Base-by-base conservation (phyloP, 2,329 filamentous ascomycete genomes). In the Fusarium camptoceras region DNA sequence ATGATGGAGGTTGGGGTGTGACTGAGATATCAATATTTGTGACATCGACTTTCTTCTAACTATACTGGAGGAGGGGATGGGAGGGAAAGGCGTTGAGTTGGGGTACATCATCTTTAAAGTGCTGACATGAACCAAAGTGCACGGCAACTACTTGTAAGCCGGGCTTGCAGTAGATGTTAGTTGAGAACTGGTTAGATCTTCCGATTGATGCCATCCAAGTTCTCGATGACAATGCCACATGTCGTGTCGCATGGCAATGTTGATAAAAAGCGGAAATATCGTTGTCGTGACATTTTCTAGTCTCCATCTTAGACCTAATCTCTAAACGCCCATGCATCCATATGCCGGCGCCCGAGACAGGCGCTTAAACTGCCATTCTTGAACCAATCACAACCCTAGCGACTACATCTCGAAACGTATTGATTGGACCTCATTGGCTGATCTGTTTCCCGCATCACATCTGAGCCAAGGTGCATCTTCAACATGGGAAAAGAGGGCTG, bases 311-410 rank as follows among this genome's bases (percentile, higher is more conserved):
- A n/a, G n/a, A n/a, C n/a, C 37, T 41, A 59, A 55, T 56, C 53
- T 58, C 49, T 70, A 61, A 31, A 72, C 69, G 69, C 69, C 44
- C 34, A 64, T 63, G 55, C 65, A 57, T 37, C 24, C 39, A 55
- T 71, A 66, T 70, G 69, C 66, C 70, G 58, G 30, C 50, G 34
- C 43, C 68, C 71, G 57, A 69, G 55, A 58, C 59, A 61, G 55
- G 71, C 71, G 71, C 71, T 73, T 73, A 73, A 60, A 59, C 51
- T 12, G 11, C 12, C 15, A 8, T 20, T 20, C n/a, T 34, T 27
- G 43, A 11, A 47, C 71, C 71, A 73, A 73, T 70, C 55, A 72
- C 28, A 47, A 46, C 46, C 59, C 65, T 15, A 39, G 51, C 34
- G 2, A 31, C 31, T 55, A 51, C 41, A 47, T 63, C 53, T 39